Conservation (phyloP, 148 eudicot species). For the Cornus suecica region DNA sequence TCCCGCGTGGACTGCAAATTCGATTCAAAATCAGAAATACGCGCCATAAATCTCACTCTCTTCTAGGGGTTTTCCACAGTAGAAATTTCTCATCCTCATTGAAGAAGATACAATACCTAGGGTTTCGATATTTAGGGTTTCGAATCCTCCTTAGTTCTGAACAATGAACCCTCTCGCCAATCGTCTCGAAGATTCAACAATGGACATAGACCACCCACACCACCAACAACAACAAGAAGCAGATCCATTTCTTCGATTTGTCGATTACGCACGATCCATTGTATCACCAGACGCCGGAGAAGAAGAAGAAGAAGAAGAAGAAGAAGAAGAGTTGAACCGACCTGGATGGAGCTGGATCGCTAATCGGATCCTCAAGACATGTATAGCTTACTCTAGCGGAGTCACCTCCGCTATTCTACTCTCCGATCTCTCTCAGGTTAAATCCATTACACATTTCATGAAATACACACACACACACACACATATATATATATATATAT, state of each 20-base stretch:
- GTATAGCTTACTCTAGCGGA: constrained; percentile 46
- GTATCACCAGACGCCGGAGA: constrained; percentile 35
- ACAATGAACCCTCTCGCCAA: constrained; percentile 6
- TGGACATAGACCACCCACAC: constrained; percentile 28
- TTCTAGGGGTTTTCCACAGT: no score
- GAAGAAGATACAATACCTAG: no score
- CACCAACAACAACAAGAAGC: constrained; percentile 2
- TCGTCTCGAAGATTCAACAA: constrained; percentile 15
- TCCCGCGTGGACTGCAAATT: neutral
- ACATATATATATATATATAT: no score
- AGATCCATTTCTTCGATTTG: constrained; percentile 38
- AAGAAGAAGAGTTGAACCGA: constrained; percentile 28
- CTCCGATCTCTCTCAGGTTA: constrained; percentile 47
- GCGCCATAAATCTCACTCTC: neutral
- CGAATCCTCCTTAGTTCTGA: neutral
- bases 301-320: constrained; percentile 24
- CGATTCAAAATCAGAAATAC: neutral
- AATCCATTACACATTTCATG: neutral
- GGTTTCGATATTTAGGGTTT: neutral
- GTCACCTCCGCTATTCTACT: constrained; percentile 48
- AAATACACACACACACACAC: no score
- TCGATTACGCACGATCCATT: constrained; percentile 38
- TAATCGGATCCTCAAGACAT: constrained; percentile 41
- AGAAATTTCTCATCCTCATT: no score
- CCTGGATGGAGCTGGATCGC: constrained; percentile 56